A percentile compares a stretch with the other conserved stretches of the same genome.
Evolutionary conservation across 352 stramenopile genomes (phyloP).

Genomic region (Hyaloperonospora arabidopsidis): DNA sequence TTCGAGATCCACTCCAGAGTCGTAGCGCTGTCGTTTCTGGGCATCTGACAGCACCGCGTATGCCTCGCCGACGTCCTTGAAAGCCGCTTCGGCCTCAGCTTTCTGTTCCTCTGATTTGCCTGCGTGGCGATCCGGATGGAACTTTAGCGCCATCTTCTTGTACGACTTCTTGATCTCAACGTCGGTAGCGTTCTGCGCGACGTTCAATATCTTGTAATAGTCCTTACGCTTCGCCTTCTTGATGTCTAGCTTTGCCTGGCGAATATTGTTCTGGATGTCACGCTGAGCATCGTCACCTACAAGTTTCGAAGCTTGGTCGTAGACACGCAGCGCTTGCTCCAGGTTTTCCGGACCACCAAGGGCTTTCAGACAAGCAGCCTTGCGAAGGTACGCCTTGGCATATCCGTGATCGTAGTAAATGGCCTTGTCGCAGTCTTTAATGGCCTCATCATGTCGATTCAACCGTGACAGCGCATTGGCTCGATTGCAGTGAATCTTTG

Average conservation of each 20-base stretch:
- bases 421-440: constrained; percentile 85
- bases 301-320: constrained; percentile 85
- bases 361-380: constrained; percentile 67
- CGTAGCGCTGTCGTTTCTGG: constrained; percentile 91
- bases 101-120: constrained; percentile 87
- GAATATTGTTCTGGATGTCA: constrained; percentile 79
- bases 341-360: constrained; percentile 83
- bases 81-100: constrained; percentile 85
- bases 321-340: constrained; percentile 86
- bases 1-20: constrained; percentile 91
- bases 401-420: constrained; percentile 90
- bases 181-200: constrained; percentile 69
- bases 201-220: constrained; percentile 92
- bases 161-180: constrained; percentile 98
- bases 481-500: constrained; percentile 91
- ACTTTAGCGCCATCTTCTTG: constrained; percentile 89
- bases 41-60: constrained; percentile 94
- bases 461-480: constrained; percentile 82
- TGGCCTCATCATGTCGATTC: constrained; percentile 75
- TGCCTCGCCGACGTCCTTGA: constrained; percentile 94
- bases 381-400: constrained; percentile 83
- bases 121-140: constrained; percentile 93
- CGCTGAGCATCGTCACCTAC: constrained; percentile 70
- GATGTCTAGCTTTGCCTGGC: constrained; percentile 85
- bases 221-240: constrained; percentile 95